Base-by-base conservation (phyloP, 768 basidiomycete genomes). In the Mycena kentingensis region DNA sequence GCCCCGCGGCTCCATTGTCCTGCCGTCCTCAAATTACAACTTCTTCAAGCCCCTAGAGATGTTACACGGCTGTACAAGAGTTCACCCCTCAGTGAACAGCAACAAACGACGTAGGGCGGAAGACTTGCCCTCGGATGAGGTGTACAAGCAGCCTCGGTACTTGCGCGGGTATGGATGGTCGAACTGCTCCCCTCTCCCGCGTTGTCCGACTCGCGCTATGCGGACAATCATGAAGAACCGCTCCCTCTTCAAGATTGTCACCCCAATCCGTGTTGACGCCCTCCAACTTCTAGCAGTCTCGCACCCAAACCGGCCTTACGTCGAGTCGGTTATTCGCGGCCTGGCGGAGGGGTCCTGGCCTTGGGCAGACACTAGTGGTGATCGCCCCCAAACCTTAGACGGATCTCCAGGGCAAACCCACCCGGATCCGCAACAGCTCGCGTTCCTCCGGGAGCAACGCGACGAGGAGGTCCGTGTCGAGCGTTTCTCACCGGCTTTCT, bases 301-400 rank as follows among this genome's bases (percentile, higher is more conserved):
- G 61, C 67, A 83, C 70, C 73, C 81, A 34, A 58, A 82, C 55
- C 63, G 64, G 67, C 36, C 68, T 61, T 70, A 74, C 24, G 75
- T 78, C 0, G 4, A 55, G 0, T 78, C 72, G 0, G 68, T 78
- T 0, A 29, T 53, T 7, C 7, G 25, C 0, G 65, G 65, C 0
- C 60, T 80, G 0, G 50, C 60, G 0, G 57, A 73, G 2, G 77
- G 78, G 1, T 78, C 78, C 57, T 80, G 77, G 78, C 79, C 78
- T 0, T n/a, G n/a, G n/a, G n/a, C n/a, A n/a, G n/a, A n/a, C n/a
- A n/a, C n/a, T n/a, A n/a, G n/a, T n/a, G n/a, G n/a, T n/a, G n/a
- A n/a, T n/a, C n/a, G n/a, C 32, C 32, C 32, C 11, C n/a, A 25
- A 2, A 55, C 21, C 0, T 18, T 7, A 1, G 41, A 55, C 2